phyloP scores from a whole-genome alignment of 345 rosid species.

The Noccaea bulbosa region DNA sequence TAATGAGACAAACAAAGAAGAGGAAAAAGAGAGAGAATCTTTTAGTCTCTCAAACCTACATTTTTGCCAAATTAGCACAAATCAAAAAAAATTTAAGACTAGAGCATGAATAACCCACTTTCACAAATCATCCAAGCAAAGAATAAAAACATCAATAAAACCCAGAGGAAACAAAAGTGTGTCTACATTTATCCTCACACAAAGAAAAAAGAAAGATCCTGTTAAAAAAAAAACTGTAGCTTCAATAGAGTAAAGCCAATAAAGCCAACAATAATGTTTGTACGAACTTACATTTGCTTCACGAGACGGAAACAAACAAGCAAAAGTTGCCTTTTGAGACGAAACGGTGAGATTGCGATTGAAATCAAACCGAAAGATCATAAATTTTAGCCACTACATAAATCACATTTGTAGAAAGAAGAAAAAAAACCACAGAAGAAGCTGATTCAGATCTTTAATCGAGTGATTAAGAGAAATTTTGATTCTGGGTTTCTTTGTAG shows the following conservation, averaged over 20 bases:
- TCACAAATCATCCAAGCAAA: constrained; percentile 49
- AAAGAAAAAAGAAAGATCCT: constrained; percentile 13
- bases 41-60: constrained; percentile 19
- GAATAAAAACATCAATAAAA: constrained; percentile 41
- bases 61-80: neutral
- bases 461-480: constrained; percentile 18
- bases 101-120: constrained; percentile 37
- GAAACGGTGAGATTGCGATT: constrained; percentile 15
- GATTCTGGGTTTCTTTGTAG: constrained; percentile 35
- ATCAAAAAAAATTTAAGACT: constrained; percentile 19
- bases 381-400: constrained; percentile 22
- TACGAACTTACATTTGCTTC: constrained; percentile 43
- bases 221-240: constrained; percentile 24
- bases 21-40: constrained; percentile 36
- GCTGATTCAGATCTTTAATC: constrained; percentile 32
- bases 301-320: constrained; percentile 36
- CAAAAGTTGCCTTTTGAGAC: constrained; percentile 31
- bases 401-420: constrained; percentile 36
- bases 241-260: constrained; percentile 33
- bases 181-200: constrained; percentile 11
- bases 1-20: constrained; percentile 43
- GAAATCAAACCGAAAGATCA: constrained; percentile 31
- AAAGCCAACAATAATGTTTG: constrained; percentile 35
- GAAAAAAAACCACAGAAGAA: neutral
- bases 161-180: constrained; percentile 13